Percentiles rank a stretch among this genome's conserved stretches.
These are phyloP conservation scores for Apiospora hydei DNA, from an alignment of 2,329 filamentous ascomycete genomes.

Conservation along the genomic window DNA sequence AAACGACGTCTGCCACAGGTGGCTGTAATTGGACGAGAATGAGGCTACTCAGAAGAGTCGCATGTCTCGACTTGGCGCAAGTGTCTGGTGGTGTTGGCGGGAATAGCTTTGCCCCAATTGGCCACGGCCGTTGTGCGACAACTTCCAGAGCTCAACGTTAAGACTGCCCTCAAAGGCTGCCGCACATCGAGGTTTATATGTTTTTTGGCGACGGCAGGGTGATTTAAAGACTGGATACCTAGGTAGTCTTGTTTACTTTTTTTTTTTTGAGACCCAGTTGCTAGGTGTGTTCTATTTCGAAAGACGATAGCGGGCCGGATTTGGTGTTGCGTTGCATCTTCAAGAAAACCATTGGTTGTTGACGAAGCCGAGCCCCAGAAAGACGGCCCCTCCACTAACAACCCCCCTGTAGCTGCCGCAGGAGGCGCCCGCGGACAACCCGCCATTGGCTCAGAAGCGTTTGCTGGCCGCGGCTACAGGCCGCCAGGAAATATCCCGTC, in stretches of 20 bases:
- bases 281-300: neutral
- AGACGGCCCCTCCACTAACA: neutral
- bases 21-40: neutral
- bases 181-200: neutral
- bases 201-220: neutral
- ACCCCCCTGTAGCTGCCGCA: constrained; percentile 23
- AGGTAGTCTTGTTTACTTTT: neutral
- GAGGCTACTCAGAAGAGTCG: neutral
- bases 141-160: neutral
- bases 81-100: neutral
- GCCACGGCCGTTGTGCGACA: neutral
- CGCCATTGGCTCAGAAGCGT: constrained; percentile 20
- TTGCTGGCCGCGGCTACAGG: constrained; percentile 15
- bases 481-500: neutral
- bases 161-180: neutral
- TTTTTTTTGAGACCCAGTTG: neutral
- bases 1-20: neutral
- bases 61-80: neutral
- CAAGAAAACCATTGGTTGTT: constrained; percentile 3
- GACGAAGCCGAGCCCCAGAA: neutral
- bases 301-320: neutral
- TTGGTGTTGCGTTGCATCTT: constrained; percentile 6
- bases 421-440: neutral
- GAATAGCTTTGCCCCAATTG: neutral
- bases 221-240: neutral